phyloP scores from a whole-genome alignment of 2,329 filamentous ascomycete genomes.

The Fusarium circinatum region DNA sequence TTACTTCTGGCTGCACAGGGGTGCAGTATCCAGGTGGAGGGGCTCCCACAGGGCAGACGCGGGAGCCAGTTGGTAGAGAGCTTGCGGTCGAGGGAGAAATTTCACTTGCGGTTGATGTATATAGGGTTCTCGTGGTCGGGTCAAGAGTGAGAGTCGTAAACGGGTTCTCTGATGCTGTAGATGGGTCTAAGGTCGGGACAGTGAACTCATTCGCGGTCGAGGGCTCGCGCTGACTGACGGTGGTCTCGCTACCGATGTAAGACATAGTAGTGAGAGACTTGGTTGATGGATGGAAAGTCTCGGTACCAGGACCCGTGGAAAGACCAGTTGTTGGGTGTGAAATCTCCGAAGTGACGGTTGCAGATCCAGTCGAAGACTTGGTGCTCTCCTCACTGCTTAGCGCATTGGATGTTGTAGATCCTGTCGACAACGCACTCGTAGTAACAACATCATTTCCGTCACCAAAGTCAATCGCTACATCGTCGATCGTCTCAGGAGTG shows the following conservation, averaged over 20 bases:
- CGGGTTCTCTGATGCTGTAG: not conserved
- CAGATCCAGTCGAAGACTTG: too few species aligned
- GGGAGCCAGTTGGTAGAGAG: not conserved
- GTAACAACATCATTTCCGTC: not conserved
- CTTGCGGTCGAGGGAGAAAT: not conserved
- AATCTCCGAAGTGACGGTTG: not conserved
- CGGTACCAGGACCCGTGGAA: not conserved
- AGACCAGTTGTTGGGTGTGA: not conserved
- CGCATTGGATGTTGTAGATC: rapidly evolving
- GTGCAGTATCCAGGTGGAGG: slow-evolving; percentile 13
- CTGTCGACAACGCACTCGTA: rapidly evolving
- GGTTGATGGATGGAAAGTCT: not conserved
- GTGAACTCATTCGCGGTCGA: not conserved
- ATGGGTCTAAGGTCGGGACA: not conserved
- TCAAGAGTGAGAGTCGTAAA: not conserved
- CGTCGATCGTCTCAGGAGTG: slow-evolving; percentile 26
- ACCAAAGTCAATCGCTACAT: slow-evolving; percentile 14
- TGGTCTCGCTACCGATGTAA: not conserved
- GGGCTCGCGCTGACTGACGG: not conserved
- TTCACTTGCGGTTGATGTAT: not conserved
- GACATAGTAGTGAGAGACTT: not conserved
- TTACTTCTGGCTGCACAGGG: not conserved
- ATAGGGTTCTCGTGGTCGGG: rapidly evolving
- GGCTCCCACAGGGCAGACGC: not conserved
- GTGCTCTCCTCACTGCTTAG: not conserved